Evolutionary conservation across 2,329 filamentous ascomycete species (phyloP), one percentile per base, ranked within the genome.

Genomic region (Pseudogymnoascus verrucosus): DNA sequence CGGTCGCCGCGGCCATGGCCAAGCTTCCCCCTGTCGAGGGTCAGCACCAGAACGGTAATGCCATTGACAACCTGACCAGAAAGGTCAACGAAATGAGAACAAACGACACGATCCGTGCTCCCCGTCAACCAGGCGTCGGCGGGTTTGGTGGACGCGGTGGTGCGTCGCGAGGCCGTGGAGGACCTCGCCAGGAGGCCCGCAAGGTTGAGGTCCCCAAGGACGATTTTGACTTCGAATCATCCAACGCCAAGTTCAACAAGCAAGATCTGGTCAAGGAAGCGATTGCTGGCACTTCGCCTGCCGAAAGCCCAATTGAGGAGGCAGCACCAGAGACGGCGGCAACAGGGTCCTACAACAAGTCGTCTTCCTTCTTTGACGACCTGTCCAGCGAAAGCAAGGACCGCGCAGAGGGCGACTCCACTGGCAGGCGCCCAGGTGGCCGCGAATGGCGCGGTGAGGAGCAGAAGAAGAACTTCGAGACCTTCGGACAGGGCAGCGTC

Each of bases 331-430:
- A 80, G 39, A 74, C 19, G 19, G 19, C 19, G 19, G 19, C 19
- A 19, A 19, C 79, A 5, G 77, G 80, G 37, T 83, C 85, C 0
- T 99, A 99, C 78, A 93, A 97, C 79, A 96, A 92, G 77, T 83
- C 87, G 4, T 86, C 80, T 3, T 96, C 91, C 1, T 99, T 99
- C 81, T 99, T 99, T 73, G 95, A 99, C 77, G 97, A 99, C 76
- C 97, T 99, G 68, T 96, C 91, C 0, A 96, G 91, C 68, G 95
- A 99, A 74, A 84, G 90, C 66, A 96, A 90, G 75, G 95, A 99
- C 68, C 86, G 95, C 47, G 87, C 90, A 61, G 90, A 93, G 66
- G 87, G 87, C 40, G 81, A 76, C 34, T 82, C 84, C 10, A 83
- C 80, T 44, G 83, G 82, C 4, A 83, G 85, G 67, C 85, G 86